These are phyloP conservation scores for Delonix regia DNA, from an alignment of 306 rosid species.

Conservation along the genomic window DNA sequence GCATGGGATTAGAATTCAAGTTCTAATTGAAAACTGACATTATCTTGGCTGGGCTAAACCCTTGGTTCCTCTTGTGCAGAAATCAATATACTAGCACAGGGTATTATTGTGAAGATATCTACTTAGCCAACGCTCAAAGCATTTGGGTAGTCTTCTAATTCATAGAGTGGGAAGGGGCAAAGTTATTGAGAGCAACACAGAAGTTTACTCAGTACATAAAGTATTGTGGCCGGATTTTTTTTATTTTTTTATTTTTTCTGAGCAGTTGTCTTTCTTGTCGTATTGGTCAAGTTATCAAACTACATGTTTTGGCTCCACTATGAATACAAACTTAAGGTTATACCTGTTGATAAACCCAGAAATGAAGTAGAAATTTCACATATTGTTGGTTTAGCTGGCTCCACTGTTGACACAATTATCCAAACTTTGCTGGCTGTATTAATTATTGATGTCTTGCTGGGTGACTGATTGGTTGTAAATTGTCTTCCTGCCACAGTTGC, in stretches of 20 bases:
- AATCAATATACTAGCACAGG: background rate
- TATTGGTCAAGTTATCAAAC: background rate
- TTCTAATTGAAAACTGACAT: background rate
- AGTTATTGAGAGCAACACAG: background rate
- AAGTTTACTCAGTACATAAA: background rate
- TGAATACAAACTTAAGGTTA: background rate
- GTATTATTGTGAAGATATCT: background rate
- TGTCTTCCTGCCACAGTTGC: slow-evolving; percentile 59
- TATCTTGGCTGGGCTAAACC: background rate
- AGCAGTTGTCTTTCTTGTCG: no score
- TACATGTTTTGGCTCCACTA: background rate
- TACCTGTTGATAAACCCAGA: background rate
- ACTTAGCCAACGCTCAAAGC: background rate
- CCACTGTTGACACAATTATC: background rate
- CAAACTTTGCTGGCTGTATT: background rate
- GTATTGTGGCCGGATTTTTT: background rate
- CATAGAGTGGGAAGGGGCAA: background rate
- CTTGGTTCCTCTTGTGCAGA: background rate
- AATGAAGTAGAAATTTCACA: background rate
- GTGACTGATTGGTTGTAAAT: slow-evolving; percentile 25
- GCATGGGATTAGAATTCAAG: background rate
- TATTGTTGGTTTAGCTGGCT: background rate
- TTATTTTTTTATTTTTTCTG: no score
- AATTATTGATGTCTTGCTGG: slow-evolving; percentile 10
- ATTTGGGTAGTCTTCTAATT: background rate